Conservation (phyloP, 192 early-diverging fungal species). For the Entomortierella lignicola region DNA sequence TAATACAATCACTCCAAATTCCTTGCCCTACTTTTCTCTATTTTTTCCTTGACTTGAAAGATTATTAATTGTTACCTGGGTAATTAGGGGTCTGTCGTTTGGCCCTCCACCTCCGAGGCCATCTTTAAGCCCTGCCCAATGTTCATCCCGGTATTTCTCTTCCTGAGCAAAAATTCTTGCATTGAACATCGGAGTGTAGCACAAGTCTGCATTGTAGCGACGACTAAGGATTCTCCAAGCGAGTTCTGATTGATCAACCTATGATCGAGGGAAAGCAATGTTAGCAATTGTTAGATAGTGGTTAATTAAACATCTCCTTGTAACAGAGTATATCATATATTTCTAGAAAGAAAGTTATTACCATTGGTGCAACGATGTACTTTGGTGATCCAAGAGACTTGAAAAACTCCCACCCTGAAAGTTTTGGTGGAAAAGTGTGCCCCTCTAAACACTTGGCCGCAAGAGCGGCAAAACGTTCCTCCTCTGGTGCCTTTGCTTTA, state of each 20-base stretch:
- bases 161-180: conserved; percentile 84
- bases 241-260: conserved; percentile 92
- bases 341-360: no score
- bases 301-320: no score
- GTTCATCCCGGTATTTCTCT: conserved; percentile 76
- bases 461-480: conserved; percentile 34
- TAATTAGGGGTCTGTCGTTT: conserved; percentile 85
- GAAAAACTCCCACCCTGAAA: conserved; percentile 86
- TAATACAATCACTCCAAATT: no score
- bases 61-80: conserved; percentile 64
- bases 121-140: conserved; percentile 68
- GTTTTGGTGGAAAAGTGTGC: conserved; percentile 60
- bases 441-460: conserved; percentile 28
- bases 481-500: conserved; percentile 31
- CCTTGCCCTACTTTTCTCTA: no score
- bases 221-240: conserved; percentile 94
- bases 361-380: conserved; percentile 94
- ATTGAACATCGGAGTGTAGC: conserved; percentile 99
- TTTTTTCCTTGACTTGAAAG: no score
- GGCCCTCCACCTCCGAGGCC: conserved; percentile 57
- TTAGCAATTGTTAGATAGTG: no score
- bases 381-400: conserved; percentile 77
- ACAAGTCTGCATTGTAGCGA: conserved; percentile 87
- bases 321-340: no score
- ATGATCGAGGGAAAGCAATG: neutral